Evolutionary conservation across 805 yeast species (phyloP).

Genomic region (Nakazawaea pomicola): DNA sequence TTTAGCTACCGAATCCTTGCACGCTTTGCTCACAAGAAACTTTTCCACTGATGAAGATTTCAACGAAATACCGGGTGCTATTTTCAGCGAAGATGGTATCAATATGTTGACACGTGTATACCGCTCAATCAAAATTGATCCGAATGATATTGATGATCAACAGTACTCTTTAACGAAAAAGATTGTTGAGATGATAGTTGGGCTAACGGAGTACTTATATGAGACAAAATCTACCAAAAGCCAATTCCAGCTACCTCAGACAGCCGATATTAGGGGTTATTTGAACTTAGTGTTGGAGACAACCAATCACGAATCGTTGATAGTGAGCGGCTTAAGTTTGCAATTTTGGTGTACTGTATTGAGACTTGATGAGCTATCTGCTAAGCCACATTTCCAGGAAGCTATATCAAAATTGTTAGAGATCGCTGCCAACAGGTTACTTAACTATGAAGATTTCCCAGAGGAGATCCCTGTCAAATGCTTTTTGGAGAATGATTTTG

Average conservation of each 20-base stretch:
- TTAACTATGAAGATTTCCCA: conserved; percentile 65
- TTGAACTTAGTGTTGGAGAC: conserved; percentile 73
- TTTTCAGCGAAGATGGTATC: conserved; percentile 73
- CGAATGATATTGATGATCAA: conserved; percentile 66
- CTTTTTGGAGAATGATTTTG: conserved; percentile 82
- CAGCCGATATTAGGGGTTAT: conserved; percentile 62
- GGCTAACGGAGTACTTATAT: conserved; percentile 70
- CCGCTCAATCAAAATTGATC: conserved; percentile 50
- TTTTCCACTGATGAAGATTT: conserved; percentile 67
- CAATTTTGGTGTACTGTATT: conserved; percentile 93
- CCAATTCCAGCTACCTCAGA: conserved; percentile 20
- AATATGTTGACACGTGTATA: conserved; percentile 62
- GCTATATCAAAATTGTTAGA: conserved; percentile 67
- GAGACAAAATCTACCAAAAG: conserved; percentile 17
- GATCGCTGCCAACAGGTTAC: conserved; percentile 69
- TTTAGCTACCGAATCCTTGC: conserved; percentile 86
- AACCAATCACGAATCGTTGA: conserved; percentile 76
- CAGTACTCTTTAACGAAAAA: conserved; percentile 81
- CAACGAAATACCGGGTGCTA: conserved; percentile 69
- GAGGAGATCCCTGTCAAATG: conserved; percentile 61
- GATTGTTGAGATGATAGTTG: conserved; percentile 89
- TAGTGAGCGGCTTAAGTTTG: conserved; percentile 84
- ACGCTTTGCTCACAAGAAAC: conserved; percentile 77
- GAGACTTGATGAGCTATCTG: conserved; percentile 70
- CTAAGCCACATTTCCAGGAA: conserved; percentile 47